Base-by-base conservation (phyloP, 495 filamentous ascomycete species). In the Daldinia childiae region DNA sequence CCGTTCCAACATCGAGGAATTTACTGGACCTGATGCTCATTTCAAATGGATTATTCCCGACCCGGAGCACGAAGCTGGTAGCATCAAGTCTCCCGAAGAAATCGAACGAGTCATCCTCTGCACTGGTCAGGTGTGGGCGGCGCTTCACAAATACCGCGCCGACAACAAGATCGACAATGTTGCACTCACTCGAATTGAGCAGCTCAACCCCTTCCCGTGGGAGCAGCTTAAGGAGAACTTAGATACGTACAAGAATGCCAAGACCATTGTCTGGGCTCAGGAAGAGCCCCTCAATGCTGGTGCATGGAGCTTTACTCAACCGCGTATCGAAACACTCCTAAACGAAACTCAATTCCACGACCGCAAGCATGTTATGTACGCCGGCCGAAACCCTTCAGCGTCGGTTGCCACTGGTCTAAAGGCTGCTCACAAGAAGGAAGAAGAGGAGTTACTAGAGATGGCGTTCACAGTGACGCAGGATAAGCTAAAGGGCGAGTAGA, bases 161-260 rank as follows among this genome's bases (percentile, higher is more conserved):
- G 83, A 90, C 72, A 89, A 95, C 74, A 87, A 90, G 63, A 85
- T 97, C 79, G 92, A 93, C 78, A 89, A 97, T 80, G 90, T 93
- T 21, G 95, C 93, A 79, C 91, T 99, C 81, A 96, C 93, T 50
- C 93, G 95, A 76, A 89, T 99, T 74, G 95, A 99, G 84, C 95
- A 99, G 84, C 88, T 99, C 30, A 91, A 98, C 82, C 95, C 95
- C 75, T 99, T 99, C 93, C 95, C 95, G 5, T 99, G 95, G 95
- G 90, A 92, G 72, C 92, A 95, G 83, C 89, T 99, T 50, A 90
- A 90, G 81, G 94, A 98, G 79, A 98, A 98, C 85, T 86, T 99
- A 32, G 94, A 99, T 84, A 87, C 81, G 82, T 99, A 99, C 83
- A 91, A 94, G 79, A 98, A 98, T 79, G 93, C 95, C 77, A 91